Conservation (phyloP, 2,329 filamentous ascomycete species). For the Trichoderma polysporum region DNA sequence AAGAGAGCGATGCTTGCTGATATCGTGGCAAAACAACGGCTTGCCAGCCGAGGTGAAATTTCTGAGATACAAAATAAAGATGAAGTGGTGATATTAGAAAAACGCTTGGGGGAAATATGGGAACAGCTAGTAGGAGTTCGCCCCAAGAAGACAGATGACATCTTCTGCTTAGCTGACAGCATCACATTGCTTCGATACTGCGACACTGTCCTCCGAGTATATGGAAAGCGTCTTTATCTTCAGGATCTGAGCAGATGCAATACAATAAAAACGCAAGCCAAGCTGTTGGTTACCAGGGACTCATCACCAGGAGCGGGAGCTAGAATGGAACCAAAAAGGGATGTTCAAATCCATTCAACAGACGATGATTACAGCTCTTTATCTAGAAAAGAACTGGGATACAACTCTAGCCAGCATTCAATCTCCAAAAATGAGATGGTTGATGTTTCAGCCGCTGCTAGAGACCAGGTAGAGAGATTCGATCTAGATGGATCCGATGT, state of each 20-base stretch:
- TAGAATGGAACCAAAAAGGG: too few species aligned
- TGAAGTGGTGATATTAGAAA: slow-evolving; percentile 19
- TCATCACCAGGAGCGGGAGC: background rate
- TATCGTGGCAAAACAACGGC: slow-evolving; percentile 24
- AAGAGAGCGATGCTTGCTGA: slow-evolving; percentile 40
- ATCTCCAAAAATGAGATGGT: background rate
- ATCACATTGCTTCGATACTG: slow-evolving; percentile 41
- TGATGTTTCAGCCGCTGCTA: slow-evolving; percentile 19
- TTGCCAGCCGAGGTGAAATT: background rate
- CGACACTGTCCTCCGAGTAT: slow-evolving; percentile 31
- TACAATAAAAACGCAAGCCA: slow-evolving; percentile 35
- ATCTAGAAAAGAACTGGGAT: background rate
- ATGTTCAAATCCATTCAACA: background rate
- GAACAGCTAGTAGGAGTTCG: slow-evolving; percentile 32
- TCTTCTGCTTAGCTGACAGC: slow-evolving; percentile 37
- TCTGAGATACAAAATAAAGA: background rate
- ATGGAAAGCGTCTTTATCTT: slow-evolving; percentile 35
- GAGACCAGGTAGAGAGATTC: slow-evolving; percentile 11
- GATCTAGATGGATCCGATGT: slow-evolving; percentile 28
- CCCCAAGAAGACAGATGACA: slow-evolving; percentile 28
- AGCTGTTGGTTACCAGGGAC: slow-evolving; percentile 25
- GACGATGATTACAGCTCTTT: background rate
- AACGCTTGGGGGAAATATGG: slow-evolving; percentile 31
- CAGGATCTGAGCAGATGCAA: slow-evolving; percentile 36
- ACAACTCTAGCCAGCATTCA: background rate